phyloP scores from a whole-genome alignment of 2,329 filamentous ascomycete genomes.

The Aspergillus flavus region DNA sequence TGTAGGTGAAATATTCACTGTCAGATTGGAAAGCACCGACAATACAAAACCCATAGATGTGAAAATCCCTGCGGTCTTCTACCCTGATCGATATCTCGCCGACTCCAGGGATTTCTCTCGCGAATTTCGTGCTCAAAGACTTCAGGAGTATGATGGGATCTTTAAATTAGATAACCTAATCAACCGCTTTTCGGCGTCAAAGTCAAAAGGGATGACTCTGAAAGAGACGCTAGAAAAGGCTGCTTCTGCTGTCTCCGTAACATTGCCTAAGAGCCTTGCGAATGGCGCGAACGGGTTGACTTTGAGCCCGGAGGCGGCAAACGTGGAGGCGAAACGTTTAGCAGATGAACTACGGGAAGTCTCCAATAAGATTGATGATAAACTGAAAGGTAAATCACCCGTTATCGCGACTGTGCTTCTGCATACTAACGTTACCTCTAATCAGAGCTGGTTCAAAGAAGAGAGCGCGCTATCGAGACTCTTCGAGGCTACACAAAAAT shows the following conservation, averaged over 20 bases:
- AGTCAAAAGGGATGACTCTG: slow-evolving; percentile 27
- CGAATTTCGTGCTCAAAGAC: slow-evolving; percentile 47
- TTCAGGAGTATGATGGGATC: slow-evolving; percentile 38
- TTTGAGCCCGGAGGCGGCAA: slow-evolving; percentile 22
- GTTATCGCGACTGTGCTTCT: background rate
- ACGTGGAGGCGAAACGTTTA: slow-evolving; percentile 31
- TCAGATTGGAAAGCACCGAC: slow-evolving; percentile 45
- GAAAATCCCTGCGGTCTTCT: slow-evolving; percentile 57
- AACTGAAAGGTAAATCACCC: slow-evolving; percentile 38
- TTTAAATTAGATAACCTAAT: slow-evolving; percentile 35
- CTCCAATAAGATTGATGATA: slow-evolving; percentile 43
- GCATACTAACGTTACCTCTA: slow-evolving; percentile 11
- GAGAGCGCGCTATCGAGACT: slow-evolving; percentile 42
- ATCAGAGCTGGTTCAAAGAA: slow-evolving; percentile 48
- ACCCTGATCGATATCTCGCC: slow-evolving; percentile 63
- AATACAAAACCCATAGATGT: slow-evolving; percentile 46
- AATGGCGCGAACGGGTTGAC: slow-evolving; percentile 14
- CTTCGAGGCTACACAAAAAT: slow-evolving; percentile 49
- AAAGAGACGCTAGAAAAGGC: slow-evolving; percentile 40
- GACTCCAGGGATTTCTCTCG: slow-evolving; percentile 51
- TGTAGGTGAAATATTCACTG: slow-evolving; percentile 58
- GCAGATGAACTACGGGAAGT: slow-evolving; percentile 38
- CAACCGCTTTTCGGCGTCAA: slow-evolving; percentile 31
- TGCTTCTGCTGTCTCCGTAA: slow-evolving; percentile 32
- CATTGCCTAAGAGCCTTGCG: slow-evolving; percentile 26